Evolutionary conservation across 495 filamentous ascomycete genomes (phyloP), one percentile per base, ranked within the genome.

Genomic region (Ascodesmis nigricans): DNA sequence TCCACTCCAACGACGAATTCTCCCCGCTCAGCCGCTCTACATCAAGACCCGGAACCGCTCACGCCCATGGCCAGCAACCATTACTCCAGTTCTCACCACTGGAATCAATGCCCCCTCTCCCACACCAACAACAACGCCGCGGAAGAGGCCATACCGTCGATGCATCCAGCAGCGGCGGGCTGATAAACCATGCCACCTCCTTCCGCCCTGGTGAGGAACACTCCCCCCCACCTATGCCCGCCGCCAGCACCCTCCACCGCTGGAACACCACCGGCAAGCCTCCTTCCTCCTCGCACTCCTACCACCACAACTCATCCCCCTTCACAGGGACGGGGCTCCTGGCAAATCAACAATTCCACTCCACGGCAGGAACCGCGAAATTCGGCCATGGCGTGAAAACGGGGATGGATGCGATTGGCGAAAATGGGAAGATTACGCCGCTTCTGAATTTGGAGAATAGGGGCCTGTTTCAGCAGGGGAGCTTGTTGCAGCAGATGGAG

Each of bases 261-360:
- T 26, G 27, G 3, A 2, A 3, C 4, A 37, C 35, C 15, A 21
- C 27, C 4, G 30, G 18, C n/a, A n/a, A n/a, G n/a, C n/a, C n/a
- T n/a, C n/a, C n/a, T n/a, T n/a, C n/a, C n/a, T n/a, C n/a, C n/a
- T n/a, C n/a, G n/a, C n/a, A n/a, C n/a, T n/a, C n/a, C n/a, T n/a
- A n/a, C n/a, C n/a, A n/a, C n/a, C n/a, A n/a, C n/a, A n/a, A n/a
- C n/a, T n/a, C n/a, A n/a, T n/a, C n/a, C n/a, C 28, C 41, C 7
- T 50, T 50, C 28, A 50, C 46, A 9, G 46, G 47, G 10, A 38
- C 38, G 5, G 47, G 47, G 4, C 35, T 50, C 6, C 34, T 50
- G 26, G 39, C 47, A 21, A 23, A 36, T 9, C 29, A 33, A 14
- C 8, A 15, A 7, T 50, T 46, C 28, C 38, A 42, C 17, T 41